Percentiles rank a stretch among this genome's conserved stretches.
Conservation (phyloP, 257 asterid species). For the Solanum lycopersicoides region DNA sequence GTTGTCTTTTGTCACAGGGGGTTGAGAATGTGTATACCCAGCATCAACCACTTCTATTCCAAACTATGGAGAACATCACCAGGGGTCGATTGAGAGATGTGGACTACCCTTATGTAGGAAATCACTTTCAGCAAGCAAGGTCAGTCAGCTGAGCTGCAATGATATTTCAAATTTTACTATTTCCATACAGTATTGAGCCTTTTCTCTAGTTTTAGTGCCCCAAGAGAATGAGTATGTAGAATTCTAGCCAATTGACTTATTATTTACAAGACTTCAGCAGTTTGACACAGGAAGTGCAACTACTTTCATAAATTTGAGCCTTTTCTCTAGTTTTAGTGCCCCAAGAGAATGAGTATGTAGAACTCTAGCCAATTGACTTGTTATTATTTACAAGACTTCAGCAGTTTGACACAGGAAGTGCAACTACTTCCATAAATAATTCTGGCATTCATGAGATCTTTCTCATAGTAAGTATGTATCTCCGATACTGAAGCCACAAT, state of each 20-base stretch:
- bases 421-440: neutral
- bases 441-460: neutral
- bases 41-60: constrained; percentile 89
- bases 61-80: constrained; percentile 87
- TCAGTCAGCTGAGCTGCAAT: constrained; percentile 14
- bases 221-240: neutral
- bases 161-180: neutral
- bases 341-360: neutral
- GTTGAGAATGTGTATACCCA: constrained; percentile 98
- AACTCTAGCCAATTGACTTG: neutral
- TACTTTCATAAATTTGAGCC: neutral
- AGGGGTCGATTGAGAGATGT: constrained; percentile 93
- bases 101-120: constrained; percentile 93
- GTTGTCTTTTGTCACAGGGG: constrained; percentile 43
- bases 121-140: constrained; percentile 93
- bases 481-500: neutral
- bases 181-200: neutral
- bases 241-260: neutral
- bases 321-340: neutral
- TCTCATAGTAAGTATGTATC: neutral
- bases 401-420: neutral
- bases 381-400: neutral
- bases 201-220: neutral
- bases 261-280: neutral
- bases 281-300: neutral